phyloP scores from a whole-genome alignment of 2,329 filamentous ascomycete species.

The Ilyonectria sp. region DNA sequence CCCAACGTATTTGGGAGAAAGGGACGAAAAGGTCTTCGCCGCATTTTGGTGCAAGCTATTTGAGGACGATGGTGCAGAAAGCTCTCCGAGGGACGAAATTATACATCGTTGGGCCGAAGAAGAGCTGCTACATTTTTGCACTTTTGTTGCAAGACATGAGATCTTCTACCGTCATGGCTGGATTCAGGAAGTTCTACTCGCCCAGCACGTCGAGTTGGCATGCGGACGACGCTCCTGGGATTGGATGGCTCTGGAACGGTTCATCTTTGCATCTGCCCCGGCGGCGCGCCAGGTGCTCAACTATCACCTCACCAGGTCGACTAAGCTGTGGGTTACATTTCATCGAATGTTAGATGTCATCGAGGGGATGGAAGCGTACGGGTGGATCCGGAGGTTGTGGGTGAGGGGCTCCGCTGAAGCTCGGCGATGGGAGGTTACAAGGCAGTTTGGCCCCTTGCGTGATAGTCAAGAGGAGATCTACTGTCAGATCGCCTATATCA shows the following conservation, averaged over 20 bases:
- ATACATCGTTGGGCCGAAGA: not conserved
- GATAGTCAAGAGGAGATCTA: not conserved
- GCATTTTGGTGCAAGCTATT: not conserved
- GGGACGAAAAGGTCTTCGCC: not conserved
- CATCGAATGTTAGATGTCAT: not conserved
- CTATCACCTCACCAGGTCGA: not conserved
- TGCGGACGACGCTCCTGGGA: conserved; percentile 3
- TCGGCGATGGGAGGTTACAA: not conserved
- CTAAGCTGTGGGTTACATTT: not conserved
- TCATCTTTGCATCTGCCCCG: conserved; percentile 7
- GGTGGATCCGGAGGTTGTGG: conserved; percentile 6
- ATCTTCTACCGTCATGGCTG: conserved; percentile 1
- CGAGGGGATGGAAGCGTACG: not conserved
- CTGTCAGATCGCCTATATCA: not conserved
- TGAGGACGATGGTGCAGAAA: not conserved
- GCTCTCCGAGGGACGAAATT: not conserved
- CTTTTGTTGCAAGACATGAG: conserved; percentile 1
- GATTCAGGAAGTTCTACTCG: conserved; percentile 14
- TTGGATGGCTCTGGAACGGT: conserved; percentile 8
- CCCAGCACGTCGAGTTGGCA: not conserved
- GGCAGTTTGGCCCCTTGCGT: conserved; percentile 6
- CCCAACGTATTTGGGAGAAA: not conserved
- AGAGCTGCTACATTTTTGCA: not conserved
- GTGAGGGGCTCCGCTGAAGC: not conserved
- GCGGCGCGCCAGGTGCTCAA: not conserved